Conservation (phyloP, 805 yeast genomes). For the Hemisphaericaspora nanyangensis region DNA sequence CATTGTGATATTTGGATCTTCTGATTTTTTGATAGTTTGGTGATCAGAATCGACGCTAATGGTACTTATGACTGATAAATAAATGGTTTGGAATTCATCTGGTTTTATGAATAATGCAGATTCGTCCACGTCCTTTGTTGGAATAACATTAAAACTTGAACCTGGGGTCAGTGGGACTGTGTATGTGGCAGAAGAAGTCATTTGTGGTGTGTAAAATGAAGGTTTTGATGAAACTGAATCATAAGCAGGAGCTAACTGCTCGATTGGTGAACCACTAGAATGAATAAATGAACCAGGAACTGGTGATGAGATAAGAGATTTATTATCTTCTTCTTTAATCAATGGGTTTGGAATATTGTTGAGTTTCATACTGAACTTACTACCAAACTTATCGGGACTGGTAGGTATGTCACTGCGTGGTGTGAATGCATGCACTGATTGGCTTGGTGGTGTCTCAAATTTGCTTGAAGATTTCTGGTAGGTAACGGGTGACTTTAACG, state of each 20-base stretch:
- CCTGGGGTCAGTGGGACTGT: slow-evolving; percentile 18
- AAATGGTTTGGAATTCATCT: slow-evolving; percentile 49
- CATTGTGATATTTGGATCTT: slow-evolving; percentile 59
- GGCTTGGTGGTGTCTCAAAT: slow-evolving; percentile 3
- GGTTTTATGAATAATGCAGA: slow-evolving; percentile 56
- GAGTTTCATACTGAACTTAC: slow-evolving; percentile 3
- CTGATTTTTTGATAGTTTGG: slow-evolving; percentile 38
- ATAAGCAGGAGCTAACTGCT: slow-evolving; percentile 9
- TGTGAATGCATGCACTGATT: background rate
- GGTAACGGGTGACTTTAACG: background rate
- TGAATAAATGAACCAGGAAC: slow-evolving; percentile 5
- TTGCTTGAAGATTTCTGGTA: background rate
- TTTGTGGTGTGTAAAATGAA: background rate
- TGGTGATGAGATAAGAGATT: slow-evolving; percentile 16
- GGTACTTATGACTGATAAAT: slow-evolving; percentile 47
- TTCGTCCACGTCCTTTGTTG: slow-evolving; percentile 34
- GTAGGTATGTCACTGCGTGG: background rate
- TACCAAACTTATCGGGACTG: slow-evolving; percentile 19
- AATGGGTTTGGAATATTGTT: slow-evolving; percentile 3
- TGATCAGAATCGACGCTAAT: slow-evolving; percentile 29
- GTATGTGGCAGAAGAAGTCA: background rate
- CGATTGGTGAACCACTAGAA: background rate
- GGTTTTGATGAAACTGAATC: background rate
- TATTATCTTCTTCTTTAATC: slow-evolving; percentile 1
- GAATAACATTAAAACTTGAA: slow-evolving; percentile 21